Evolutionary conservation across 192 early-diverging fungal species (phyloP), one percentile per base, ranked within the genome.

Genomic region (Coemansia sp.): DNA sequence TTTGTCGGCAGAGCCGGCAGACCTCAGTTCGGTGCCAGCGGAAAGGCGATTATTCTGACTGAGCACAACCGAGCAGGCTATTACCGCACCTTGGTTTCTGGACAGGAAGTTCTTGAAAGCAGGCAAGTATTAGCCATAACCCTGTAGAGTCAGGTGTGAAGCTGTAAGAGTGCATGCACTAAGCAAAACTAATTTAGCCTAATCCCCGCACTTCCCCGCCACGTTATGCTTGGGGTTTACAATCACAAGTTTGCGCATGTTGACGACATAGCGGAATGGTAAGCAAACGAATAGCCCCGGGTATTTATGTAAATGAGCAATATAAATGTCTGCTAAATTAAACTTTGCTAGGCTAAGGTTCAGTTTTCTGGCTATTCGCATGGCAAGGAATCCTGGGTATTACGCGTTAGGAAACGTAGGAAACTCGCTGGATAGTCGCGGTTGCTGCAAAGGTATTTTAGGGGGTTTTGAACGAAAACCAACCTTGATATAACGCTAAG

Each of bases 1-100:
- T 88, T 89, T 81, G 79, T 91, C 29, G 89, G 89, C 7, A 67
- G 89, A 4, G 88, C 86, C 5, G 86, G 86, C 8, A 55, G 88
- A 19, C 85, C 87, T 0, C 82, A 87, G 70, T 89, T 88, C 77
- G 89, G 87, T 14, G 55, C 79, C 19, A 62, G 47, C 14, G 89
- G 86, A 9, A 71, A 74, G n/a, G 87, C 82, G 2, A 73, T 89
- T 8, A 83, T 90, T 43, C 66, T 90, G 55, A 85, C 85, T 0
- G 71, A 70, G 7, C 51, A 22, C 15, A 53, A 44, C 8, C 75
- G 70, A 36, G 50, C 49, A 9, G 17, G 58, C 9, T 70, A 58
- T 29, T 88, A 84, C 45, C 67, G 81, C 34, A 60, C 50, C n/a
- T 32, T 90, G 44, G 83, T 87, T 0, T 52, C 68, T 3, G 85